Evolutionary conservation across 2,329 filamentous ascomycete species (phyloP), one percentile per base, ranked within the genome.

Genomic region (Penicillium sp.): DNA sequence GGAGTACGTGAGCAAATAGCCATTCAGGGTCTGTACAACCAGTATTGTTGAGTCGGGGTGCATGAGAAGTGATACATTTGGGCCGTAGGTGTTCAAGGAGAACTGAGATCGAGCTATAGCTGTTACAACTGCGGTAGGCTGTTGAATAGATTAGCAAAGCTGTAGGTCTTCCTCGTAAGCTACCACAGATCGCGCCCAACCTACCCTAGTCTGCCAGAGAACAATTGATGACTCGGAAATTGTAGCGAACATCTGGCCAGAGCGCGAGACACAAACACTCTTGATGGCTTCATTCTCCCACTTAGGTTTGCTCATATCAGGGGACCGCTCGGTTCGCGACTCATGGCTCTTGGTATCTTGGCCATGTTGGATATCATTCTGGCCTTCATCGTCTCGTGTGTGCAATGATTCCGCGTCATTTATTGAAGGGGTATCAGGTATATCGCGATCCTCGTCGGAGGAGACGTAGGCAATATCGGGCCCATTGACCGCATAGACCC

Each of bases 171-270:
- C 22, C 16, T 13, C 21, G 29, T 21, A 43, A 55, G 29, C 40
- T n/a, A 41, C 45, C 50, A 55, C 32, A 50, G n/a, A 38, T 45
- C 16, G 41, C 6, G 41, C 18, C 45, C 45, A 44, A 66, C 79
- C 56, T 81, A 92, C 91, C 83, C 93, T 93, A 51, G 90, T 93
- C 77, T 99, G 94, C 94, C 94, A 99, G 62, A 99, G 82, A n/a
- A 89, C 91, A 72, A 99, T 85, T 11, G 89, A 89, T 2, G 89
- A 89, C 5, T 83, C 78, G 1, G 93, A 97, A 68, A 97, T 90
- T 44, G 91, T 91, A 48, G 90, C 90, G 75, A 99, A 97, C 57
- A 89, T 77, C 66, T 92, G 88, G 39, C 92, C 92, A 52, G 83
- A 87, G 42, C 92, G 85, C 2, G 92, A 89, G 39, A 92, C 83